These are phyloP conservation scores for Sphagnum magellanicum DNA, from an alignment of 228 moss, liverwort and hornwort genomes.

Conservation along the genomic window DNA sequence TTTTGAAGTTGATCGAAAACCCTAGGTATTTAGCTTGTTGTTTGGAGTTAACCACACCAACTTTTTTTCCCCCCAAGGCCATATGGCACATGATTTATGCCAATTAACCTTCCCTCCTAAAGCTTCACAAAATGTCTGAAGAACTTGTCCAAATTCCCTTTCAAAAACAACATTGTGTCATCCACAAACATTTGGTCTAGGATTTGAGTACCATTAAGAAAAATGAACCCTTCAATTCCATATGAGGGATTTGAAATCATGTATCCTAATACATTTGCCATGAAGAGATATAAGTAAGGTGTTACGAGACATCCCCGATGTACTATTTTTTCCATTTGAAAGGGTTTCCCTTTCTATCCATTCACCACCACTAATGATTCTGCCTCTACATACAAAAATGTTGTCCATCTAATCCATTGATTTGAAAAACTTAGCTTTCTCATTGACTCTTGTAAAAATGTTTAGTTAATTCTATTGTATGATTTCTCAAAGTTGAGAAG, in stretches of 20 bases:
- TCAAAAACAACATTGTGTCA: too few relatives aligned
- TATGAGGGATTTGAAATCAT: background rate
- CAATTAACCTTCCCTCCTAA: background rate
- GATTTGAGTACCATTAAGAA: too few relatives aligned
- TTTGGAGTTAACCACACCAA: background rate
- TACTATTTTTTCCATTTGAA: background rate
- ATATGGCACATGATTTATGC: background rate
- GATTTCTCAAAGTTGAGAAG: conserved; percentile 6
- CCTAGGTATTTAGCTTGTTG: background rate
- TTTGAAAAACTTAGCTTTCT: background rate
- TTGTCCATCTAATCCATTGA: background rate
- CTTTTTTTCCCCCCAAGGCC: background rate
- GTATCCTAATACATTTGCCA: background rate
- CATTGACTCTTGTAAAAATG: background rate
- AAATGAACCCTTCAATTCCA: too few relatives aligned
- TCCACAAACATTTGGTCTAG: too few relatives aligned
- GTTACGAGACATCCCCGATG: background rate
- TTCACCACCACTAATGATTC: background rate
- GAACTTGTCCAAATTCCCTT: too few relatives aligned
- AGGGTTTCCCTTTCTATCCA: background rate
- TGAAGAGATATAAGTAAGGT: background rate
- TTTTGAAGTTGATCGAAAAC: background rate
- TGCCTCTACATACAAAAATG: background rate
- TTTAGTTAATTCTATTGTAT: background rate
- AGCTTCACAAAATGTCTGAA: background rate